These are phyloP conservation scores for Macrocystidia cucumis DNA, from an alignment of 1,284 basidiomycete species.

Conservation along the genomic window DNA sequence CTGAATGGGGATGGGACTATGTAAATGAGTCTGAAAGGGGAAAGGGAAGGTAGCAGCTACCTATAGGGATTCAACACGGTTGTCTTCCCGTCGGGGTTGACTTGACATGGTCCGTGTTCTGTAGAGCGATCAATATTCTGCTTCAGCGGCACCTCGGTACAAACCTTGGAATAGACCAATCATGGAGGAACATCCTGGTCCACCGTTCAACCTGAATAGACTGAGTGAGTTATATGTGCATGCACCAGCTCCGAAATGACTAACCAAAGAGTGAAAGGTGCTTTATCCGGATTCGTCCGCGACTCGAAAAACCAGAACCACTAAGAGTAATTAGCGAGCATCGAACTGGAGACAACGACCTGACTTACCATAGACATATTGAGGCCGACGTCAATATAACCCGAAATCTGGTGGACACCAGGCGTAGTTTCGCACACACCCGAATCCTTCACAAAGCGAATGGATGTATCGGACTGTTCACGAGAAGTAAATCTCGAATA, in stretches of 20 bases:
- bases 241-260: conserved; percentile 11
- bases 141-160: conserved; percentile 5
- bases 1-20: conserved; percentile 20
- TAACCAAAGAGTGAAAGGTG: conserved; percentile 61
- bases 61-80: conserved; percentile 49
- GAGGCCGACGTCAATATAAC: conserved; percentile 53
- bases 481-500: conserved; percentile 19
- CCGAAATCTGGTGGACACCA: conserved; percentile 59
- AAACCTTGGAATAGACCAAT: conserved; percentile 59
- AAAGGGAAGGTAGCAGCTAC: conserved; percentile 15
- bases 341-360: not conserved
- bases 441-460: conserved; percentile 54
- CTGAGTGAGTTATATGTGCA: conserved; percentile 5
- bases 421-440: conserved; percentile 70
- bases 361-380: conserved; percentile 57
- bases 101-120: conserved; percentile 57
- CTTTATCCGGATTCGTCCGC: conserved; percentile 46
- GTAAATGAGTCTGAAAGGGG: not conserved
- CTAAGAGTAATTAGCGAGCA: conserved; percentile 16
- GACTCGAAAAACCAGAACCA: conserved; percentile 75
- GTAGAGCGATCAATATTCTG: not conserved
- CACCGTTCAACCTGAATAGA: conserved; percentile 41
- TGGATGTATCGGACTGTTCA: conserved; percentile 18
- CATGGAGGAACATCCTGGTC: conserved; percentile 59
- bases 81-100: conserved; percentile 43